phyloP scores from a whole-genome alignment of 202 grass and related monocot species.

The Brachypodium distachyon region DNA sequence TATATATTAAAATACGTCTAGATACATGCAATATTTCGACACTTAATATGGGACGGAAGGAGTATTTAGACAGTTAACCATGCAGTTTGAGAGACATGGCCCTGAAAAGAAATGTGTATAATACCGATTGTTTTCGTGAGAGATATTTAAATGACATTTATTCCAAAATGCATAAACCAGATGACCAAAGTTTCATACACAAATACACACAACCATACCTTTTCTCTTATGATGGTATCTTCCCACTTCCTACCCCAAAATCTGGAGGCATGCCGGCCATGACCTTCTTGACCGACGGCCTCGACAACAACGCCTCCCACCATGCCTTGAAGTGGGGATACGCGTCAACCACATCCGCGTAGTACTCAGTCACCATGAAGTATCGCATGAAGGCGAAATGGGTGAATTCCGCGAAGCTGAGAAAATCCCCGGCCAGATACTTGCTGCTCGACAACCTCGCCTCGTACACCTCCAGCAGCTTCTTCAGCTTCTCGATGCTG shows the following conservation, averaged over 20 bases:
- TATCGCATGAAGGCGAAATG: conserved; percentile 37
- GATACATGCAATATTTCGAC: too few relatives aligned
- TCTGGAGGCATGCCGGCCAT: conserved; percentile 11
- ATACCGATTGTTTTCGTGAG: too few relatives aligned
- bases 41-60: too few relatives aligned
- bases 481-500: conserved; percentile 22
- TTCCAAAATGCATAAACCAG: too few relatives aligned
- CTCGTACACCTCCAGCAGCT: conserved; percentile 49
- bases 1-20: too few relatives aligned
- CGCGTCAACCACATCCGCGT: conserved; percentile 11
- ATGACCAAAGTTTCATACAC: too few relatives aligned
- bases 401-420: conserved; percentile 48
- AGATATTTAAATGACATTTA: too few relatives aligned
- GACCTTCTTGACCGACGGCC: conserved; percentile 37
- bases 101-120: too few relatives aligned
- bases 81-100: too few relatives aligned
- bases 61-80: too few relatives aligned
- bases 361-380: conserved; percentile 33
- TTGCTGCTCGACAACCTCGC: conserved; percentile 3
- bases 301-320: conserved; percentile 36
- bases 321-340: conserved; percentile 37
- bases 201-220: neutral
- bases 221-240: neutral
- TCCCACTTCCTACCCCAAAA: neutral
- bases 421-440: conserved; percentile 34